Evolutionary conservation across 2,329 filamentous ascomycete genomes (phyloP).

Genomic region (Fusarium sublunatum): DNA sequence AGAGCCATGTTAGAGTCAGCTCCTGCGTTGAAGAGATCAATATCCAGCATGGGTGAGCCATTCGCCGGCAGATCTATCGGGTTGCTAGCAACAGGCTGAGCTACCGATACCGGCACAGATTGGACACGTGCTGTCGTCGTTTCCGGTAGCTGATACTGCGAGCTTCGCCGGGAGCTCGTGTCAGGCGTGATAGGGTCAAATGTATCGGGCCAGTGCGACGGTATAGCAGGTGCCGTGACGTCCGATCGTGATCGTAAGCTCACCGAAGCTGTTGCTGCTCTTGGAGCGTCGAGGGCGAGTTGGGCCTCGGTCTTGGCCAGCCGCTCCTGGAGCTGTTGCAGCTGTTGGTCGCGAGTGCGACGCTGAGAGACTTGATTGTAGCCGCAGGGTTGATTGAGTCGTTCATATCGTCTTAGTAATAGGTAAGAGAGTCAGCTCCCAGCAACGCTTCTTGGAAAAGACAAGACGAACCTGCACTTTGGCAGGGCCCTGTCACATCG

Average conservation of each 20-base stretch:
- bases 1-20: not conserved
- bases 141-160: too few species aligned
- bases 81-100: not conserved
- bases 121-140: too few species aligned
- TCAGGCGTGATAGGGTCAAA: too few species aligned
- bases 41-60: not conserved
- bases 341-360: constrained; percentile 3
- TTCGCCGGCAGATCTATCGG: not conserved
- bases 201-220: too few species aligned
- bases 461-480: not conserved
- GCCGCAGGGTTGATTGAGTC: constrained; percentile 1
- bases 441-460: too few species aligned
- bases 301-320: constrained; percentile 5
- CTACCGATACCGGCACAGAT: not conserved
- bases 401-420: not conserved
- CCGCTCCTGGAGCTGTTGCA: constrained; percentile 2
- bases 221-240: too few species aligned
- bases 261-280: not conserved
- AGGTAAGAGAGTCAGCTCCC: too few species aligned
- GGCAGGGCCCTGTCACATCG: constrained; percentile 3
- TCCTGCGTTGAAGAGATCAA: not conserved
- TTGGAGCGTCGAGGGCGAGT: not conserved
- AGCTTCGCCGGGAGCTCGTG: too few species aligned
- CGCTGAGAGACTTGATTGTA: constrained; percentile 1
- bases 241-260: not conserved